Percentiles rank a stretch among this genome's conserved stretches.
phyloP scores from a whole-genome alignment of 495 filamentous ascomycete species.

The Penicillium flavigenum region DNA sequence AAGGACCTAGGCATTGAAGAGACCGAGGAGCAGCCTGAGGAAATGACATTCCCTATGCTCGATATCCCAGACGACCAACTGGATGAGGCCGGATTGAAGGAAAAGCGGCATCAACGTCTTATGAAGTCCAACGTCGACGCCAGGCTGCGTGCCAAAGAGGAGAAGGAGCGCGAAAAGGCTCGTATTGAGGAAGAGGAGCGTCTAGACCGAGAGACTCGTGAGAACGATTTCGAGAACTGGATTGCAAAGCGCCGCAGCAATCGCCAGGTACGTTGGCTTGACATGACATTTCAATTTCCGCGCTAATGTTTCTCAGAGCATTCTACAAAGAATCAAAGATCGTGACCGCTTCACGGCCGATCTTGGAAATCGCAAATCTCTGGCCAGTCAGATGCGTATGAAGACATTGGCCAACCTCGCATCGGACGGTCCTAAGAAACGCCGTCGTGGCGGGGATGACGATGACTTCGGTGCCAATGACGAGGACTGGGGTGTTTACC shows the following conservation, averaged over 20 bases:
- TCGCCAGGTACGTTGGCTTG: constrained; percentile 52
- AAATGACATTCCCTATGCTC: constrained; percentile 80
- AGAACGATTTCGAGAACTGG: constrained; percentile 85
- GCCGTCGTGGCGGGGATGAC: constrained; percentile 74
- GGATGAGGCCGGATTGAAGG: constrained; percentile 83
- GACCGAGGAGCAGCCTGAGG: constrained; percentile 70
- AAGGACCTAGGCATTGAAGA: constrained; percentile 87
- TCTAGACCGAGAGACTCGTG: constrained; percentile 76
- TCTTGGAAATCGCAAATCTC: constrained; percentile 90
- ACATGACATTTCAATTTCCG: not conserved
- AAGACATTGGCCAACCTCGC: constrained; percentile 96
- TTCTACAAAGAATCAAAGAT: constrained; percentile 86
- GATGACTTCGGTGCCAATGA: constrained; percentile 97
- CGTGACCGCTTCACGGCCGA: constrained; percentile 88
- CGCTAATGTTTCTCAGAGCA: constrained; percentile 35
- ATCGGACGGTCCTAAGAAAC: constrained; percentile 82
- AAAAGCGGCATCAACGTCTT: constrained; percentile 86
- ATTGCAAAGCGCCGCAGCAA: constrained; percentile 73
- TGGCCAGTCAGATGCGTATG: constrained; percentile 95
- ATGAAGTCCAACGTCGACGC: constrained; percentile 95
- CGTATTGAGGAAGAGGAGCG: constrained; percentile 78
- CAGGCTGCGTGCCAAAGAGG: constrained; percentile 83
- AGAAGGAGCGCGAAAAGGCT: constrained; percentile 89
- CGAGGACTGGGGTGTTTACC: constrained; percentile 95
- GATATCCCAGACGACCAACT: constrained; percentile 89